Percentiles rank a stretch among this genome's conserved stretches.
These are phyloP conservation scores for Scutellaria baicalensis DNA, from an alignment of 257 asterid species.

Conservation along the genomic window DNA sequence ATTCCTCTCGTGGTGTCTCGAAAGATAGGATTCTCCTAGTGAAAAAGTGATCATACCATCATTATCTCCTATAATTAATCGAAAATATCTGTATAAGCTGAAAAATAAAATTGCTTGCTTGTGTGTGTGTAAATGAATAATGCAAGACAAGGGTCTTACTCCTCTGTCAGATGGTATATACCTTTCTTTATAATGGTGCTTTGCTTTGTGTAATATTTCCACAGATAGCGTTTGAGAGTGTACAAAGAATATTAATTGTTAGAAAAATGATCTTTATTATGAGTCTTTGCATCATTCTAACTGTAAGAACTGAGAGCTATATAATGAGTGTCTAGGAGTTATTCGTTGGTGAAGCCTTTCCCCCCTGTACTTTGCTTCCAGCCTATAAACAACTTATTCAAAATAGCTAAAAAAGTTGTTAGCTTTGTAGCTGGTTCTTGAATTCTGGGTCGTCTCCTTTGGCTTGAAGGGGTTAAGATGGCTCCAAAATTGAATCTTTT, in stretches of 20 bases:
- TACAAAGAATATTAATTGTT: slow-evolving; percentile 53
- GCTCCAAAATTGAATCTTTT: slow-evolving; percentile 54
- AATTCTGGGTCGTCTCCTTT: not conserved
- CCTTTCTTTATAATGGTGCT: slow-evolving; percentile 44
- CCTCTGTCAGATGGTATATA: slow-evolving; percentile 33
- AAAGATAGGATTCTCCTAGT: not conserved
- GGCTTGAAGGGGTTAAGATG: slow-evolving; percentile 20
- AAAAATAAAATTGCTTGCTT: not conserved
- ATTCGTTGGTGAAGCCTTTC: not conserved
- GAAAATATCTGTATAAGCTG: not conserved
- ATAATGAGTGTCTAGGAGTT: slow-evolving; percentile 10
- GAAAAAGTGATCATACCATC: not conserved
- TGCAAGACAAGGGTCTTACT: slow-evolving; percentile 16
- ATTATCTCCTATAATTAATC: not conserved
- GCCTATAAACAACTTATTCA: slow-evolving; percentile 14
- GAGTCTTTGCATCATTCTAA: not conserved
- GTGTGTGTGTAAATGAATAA: slow-evolving; percentile 6
- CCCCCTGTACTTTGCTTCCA: slow-evolving; percentile 16
- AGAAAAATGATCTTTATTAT: not conserved
- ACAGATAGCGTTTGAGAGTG: slow-evolving; percentile 37
- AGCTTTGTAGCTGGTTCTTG: slow-evolving; percentile 1
- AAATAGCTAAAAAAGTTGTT: not conserved
- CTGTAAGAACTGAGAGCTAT: slow-evolving; percentile 20
- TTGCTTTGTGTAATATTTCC: slow-evolving; percentile 25
- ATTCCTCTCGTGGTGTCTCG: not conserved